Evolutionary conservation across 2,329 filamentous ascomycete genomes (phyloP).

Genomic region (Pseudogymnoascus sp.): DNA sequence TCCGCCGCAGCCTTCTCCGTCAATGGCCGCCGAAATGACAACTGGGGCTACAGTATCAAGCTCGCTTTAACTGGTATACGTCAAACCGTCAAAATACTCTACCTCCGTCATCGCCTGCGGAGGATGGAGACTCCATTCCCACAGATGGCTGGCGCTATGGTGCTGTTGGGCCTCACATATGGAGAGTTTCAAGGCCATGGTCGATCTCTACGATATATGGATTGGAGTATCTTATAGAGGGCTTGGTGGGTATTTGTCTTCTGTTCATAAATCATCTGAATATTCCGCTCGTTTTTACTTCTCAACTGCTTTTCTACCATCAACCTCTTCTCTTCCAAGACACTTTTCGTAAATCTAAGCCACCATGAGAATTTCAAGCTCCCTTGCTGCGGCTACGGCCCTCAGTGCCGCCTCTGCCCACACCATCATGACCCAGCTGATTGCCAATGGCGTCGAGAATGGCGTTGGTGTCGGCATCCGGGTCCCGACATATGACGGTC

Average conservation of each 20-base stretch:
- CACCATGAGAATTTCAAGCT: slow-evolving; percentile 18
- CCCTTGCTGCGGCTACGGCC: slow-evolving; percentile 22
- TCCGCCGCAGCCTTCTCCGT: neutral
- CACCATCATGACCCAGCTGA: slow-evolving; percentile 40
- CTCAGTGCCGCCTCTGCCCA: slow-evolving; percentile 34
- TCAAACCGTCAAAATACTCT: neutral
- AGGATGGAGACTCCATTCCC: neutral
- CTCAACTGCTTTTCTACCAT: neutral
- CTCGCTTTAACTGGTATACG: too few relatives aligned
- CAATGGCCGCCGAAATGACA: neutral
- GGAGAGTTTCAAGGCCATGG: neutral
- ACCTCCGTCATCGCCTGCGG: neutral
- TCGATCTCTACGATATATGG: slow-evolving; percentile 3
- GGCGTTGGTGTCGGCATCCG: slow-evolving; percentile 41
- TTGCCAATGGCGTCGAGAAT: slow-evolving; percentile 1
- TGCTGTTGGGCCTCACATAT: neutral
- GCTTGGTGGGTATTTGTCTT: neutral
- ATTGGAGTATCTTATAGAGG: neutral
- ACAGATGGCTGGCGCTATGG: neutral
- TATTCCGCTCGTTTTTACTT: neutral
- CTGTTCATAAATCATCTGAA: neutral
- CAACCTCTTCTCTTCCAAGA: neutral
- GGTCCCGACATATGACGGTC: slow-evolving; percentile 44
- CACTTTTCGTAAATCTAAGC: neutral
- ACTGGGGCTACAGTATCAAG: neutral